These are phyloP conservation scores for Piper betle DNA, from an alignment of 164 flowering plant species.

Conservation along the genomic window DNA sequence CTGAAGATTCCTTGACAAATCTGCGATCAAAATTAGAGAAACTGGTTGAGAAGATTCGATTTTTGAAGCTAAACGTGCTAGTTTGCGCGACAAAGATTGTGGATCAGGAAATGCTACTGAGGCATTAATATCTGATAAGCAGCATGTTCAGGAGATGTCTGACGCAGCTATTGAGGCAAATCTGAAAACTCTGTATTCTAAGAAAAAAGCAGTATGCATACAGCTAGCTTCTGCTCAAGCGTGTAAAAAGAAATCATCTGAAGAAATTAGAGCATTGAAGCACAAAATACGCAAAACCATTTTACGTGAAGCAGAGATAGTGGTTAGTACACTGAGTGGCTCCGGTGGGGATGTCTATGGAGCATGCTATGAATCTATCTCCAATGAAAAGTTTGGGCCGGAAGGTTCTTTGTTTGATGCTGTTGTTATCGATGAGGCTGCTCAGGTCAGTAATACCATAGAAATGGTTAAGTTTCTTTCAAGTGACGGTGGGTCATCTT, in stretches of 20 bases:
- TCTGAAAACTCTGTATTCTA: slow-evolving; percentile 48
- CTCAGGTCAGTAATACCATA: slow-evolving; percentile 44
- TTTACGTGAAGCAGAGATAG: slow-evolving; percentile 81
- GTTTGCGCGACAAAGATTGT: slow-evolving; percentile 33
- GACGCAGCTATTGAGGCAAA: slow-evolving; percentile 42
- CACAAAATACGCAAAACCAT: slow-evolving; percentile 61
- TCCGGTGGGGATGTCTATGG: slow-evolving; percentile 92
- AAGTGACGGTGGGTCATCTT: too few species aligned
- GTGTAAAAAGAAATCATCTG: slow-evolving; percentile 57
- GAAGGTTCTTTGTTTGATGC: slow-evolving; percentile 77
- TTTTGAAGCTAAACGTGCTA: slow-evolving; percentile 76
- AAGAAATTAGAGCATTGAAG: slow-evolving; percentile 49
- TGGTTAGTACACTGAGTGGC: slow-evolving; percentile 87
- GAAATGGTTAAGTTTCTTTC: too few species aligned
- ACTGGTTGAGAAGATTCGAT: slow-evolving; percentile 54
- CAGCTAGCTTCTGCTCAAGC: slow-evolving; percentile 64
- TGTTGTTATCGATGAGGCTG: slow-evolving; percentile 97
- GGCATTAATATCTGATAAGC: slow-evolving; percentile 22
- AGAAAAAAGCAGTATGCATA: slow-evolving; percentile 52
- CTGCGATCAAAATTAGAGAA: slow-evolving; percentile 71
- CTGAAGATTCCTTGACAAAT: slow-evolving; percentile 25
- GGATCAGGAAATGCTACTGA: slow-evolving; percentile 17
- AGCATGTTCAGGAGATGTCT: slow-evolving; percentile 37
- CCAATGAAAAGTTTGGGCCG: slow-evolving; percentile 36
- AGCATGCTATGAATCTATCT: slow-evolving; percentile 63